phyloP scores from a whole-genome alignment of 2,329 filamentous ascomycete genomes.

The Graphium sp. region DNA sequence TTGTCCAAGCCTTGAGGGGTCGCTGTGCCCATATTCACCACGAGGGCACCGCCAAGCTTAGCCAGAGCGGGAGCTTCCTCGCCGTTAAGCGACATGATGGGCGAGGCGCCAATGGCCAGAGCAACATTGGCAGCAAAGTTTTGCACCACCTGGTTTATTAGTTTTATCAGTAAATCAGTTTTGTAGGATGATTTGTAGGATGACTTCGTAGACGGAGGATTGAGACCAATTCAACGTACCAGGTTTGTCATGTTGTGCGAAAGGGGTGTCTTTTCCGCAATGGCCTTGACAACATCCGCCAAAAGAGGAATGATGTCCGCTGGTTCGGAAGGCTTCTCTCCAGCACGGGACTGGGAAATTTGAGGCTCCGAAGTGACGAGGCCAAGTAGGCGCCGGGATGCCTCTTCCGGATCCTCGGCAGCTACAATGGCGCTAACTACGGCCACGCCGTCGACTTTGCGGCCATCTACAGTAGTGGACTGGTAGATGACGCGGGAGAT shows the following conservation, averaged over 20 bases:
- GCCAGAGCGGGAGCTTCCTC: slow-evolving; percentile 72
- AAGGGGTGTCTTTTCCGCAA: slow-evolving; percentile 51
- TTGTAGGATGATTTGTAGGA: neutral
- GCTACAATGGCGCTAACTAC: slow-evolving; percentile 81
- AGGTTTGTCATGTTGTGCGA: slow-evolving; percentile 97
- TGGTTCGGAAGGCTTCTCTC: slow-evolving; percentile 8
- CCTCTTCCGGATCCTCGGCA: slow-evolving; percentile 46
- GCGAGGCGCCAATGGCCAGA: slow-evolving; percentile 67
- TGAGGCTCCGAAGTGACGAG: slow-evolving; percentile 28
- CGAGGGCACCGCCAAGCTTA: slow-evolving; percentile 56
- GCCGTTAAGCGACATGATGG: slow-evolving; percentile 86
- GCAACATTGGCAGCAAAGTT: slow-evolving; percentile 90
- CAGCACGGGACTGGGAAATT: slow-evolving; percentile 4
- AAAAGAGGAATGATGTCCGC: too few species aligned
- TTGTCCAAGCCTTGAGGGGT: slow-evolving; percentile 58
- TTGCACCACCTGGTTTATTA: slow-evolving; percentile 47
- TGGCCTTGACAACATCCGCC: slow-evolving; percentile 34
- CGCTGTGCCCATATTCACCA: slow-evolving; percentile 91
- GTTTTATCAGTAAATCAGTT: slow-evolving; percentile 2
- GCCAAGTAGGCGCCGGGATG: slow-evolving; percentile 37
- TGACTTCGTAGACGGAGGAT: neutral
- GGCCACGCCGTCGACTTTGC: slow-evolving; percentile 63
- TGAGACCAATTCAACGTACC: slow-evolving; percentile 21
- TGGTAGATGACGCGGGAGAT: slow-evolving; percentile 59
- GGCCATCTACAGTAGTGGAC: slow-evolving; percentile 31